Evolutionary conservation across 768 basidiomycete genomes (phyloP), one percentile per base, ranked within the genome.

Genomic region (Hebeloma cylindrosporum): DNA sequence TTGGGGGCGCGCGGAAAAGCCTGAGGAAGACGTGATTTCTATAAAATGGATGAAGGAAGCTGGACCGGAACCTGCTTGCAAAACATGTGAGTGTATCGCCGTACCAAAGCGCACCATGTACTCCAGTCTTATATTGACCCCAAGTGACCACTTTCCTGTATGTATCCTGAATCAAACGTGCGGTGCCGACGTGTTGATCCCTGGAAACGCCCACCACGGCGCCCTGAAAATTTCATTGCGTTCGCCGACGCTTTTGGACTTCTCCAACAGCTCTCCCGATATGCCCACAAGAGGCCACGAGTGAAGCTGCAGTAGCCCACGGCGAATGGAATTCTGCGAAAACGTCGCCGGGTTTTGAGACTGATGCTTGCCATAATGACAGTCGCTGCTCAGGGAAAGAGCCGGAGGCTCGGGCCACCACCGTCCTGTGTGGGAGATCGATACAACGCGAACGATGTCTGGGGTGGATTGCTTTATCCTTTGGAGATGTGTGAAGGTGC

Each of bases 201-300:
- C 48, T 29, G 17, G 28, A 41, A 27, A 16, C 33, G 36, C 54
- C 48, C 40, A 46, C 64, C 69, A 68, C 73, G 66, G 59, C 67
- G 77, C 79, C 79, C 80, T 71, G 74, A 57, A 60, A 59, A 58
- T 75, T 76, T 77, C 60, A 69, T 68, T 71, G 75, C 73, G 75
- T 64, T 52, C 64, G 62, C 65, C 69, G 64, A 65, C 75, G 69
- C 71, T 80, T 80, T 52, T 69, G 72, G 64, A 64, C 69, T 68
- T 67, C 70, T 44, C 54, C 69, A 54, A 57, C 50, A 45, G 51
- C 44, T 36, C 45, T 48, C 62, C 48, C 35, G 42, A 50, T 21
- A 43, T 38, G 21, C 32, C 35, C 35, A 37, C 33, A 53, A 32
- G 47, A 55, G 53, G 54, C 42, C 45, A 56, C 59, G 53, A 37